These are phyloP conservation scores for Boletus subcaerulescens DNA, from an alignment of 768 basidiomycete species.

Conservation along the genomic window DNA sequence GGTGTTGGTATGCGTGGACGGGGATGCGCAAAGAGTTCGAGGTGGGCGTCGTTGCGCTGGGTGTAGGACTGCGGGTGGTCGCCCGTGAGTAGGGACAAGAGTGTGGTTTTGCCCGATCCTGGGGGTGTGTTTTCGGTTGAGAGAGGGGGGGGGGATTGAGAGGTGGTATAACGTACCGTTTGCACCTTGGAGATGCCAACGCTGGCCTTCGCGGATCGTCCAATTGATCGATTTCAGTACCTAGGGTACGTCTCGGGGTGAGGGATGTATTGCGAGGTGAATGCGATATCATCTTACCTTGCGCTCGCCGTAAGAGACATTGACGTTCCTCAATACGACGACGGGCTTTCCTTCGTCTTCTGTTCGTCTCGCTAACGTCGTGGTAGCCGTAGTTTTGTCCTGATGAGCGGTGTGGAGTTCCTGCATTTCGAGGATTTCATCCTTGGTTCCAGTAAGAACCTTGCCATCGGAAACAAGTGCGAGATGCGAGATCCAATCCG, in stretches of 20 bases:
- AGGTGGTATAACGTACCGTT: slow-evolving; percentile 56
- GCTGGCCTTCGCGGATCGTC: slow-evolving; percentile 76
- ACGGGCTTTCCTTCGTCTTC: slow-evolving; percentile 37
- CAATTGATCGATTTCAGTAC: slow-evolving; percentile 77
- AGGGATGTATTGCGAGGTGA: neutral
- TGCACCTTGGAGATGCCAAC: slow-evolving; percentile 87
- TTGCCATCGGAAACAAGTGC: slow-evolving; percentile 49
- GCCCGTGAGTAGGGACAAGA: slow-evolving; percentile 85
- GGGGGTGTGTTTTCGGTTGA: neutral
- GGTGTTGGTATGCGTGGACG: slow-evolving; percentile 68
- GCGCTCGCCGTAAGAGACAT: slow-evolving; percentile 66
- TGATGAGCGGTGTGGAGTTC: slow-evolving; percentile 4
- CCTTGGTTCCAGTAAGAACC: slow-evolving; percentile 51
- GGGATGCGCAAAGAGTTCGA: slow-evolving; percentile 59
- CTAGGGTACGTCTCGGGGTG: slow-evolving; percentile 33
- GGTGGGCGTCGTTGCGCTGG: slow-evolving; percentile 44
- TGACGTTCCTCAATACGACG: slow-evolving; percentile 63
- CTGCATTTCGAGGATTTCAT: slow-evolving; percentile 39
- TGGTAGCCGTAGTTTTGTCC: neutral
- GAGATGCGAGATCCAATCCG: slow-evolving; percentile 70
- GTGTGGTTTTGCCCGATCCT: slow-evolving; percentile 96
- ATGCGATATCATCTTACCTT: slow-evolving; percentile 39
- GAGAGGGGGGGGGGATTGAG: neutral
- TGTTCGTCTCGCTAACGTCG: neutral
- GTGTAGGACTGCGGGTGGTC: slow-evolving; percentile 95